Conservation (phyloP, 164 flowering plant genomes). For the Chloranthus sessilifolius region DNA sequence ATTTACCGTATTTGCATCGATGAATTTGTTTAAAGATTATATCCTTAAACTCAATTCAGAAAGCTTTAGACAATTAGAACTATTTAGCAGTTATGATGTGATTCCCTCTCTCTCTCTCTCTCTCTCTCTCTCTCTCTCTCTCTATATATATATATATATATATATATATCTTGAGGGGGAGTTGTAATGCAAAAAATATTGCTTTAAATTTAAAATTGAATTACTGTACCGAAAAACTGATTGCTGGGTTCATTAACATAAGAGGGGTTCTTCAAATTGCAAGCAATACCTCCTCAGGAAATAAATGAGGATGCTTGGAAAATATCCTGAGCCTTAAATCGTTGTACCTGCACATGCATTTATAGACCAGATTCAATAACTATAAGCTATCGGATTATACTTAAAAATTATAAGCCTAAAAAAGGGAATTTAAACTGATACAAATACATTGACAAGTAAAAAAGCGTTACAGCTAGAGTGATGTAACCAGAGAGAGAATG, state of each 20-base stretch:
- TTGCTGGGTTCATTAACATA: not conserved
- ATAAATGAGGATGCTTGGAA: slow-evolving; percentile 74
- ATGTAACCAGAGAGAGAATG: slow-evolving; percentile 5
- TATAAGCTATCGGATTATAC: not conserved
- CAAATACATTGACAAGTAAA: not conserved
- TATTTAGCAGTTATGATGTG: no score
- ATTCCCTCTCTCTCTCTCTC: no score
- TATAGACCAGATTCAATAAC: slow-evolving; percentile 3
- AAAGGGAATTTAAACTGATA: not conserved
- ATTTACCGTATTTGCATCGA: no score
- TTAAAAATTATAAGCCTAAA: not conserved
- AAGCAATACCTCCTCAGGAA: slow-evolving; percentile 76
- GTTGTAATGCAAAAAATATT: no score
- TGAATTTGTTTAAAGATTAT: no score
- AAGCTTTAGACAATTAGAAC: no score
- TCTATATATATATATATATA: no score
- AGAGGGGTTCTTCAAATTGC: not conserved
- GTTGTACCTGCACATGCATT: slow-evolving; percentile 54
- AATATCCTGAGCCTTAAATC: slow-evolving; percentile 82
- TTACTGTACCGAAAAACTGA: no score
- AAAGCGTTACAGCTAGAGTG: not conserved
- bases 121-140: no score
- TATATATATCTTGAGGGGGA: no score
- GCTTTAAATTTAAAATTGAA: no score
- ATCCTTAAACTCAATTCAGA: no score